These are phyloP conservation scores for Cichorium intybus DNA, from an alignment of 140 eudicot genomes.

Conservation along the genomic window DNA sequence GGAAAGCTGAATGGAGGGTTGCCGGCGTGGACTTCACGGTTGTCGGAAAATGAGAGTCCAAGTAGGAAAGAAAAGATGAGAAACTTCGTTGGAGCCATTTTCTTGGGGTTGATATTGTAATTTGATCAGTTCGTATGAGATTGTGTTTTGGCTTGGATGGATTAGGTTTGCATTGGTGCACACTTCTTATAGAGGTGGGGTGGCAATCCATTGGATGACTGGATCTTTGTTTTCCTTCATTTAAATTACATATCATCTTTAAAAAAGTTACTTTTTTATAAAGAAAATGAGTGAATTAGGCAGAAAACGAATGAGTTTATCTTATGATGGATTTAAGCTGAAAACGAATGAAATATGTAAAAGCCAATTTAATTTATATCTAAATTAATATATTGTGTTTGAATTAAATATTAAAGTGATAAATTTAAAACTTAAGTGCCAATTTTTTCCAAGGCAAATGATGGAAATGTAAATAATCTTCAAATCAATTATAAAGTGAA, in stretches of 20 bases:
- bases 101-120: background rate
- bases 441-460: too few species aligned
- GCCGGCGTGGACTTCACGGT: background rate
- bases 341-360: too few species aligned
- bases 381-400: too few species aligned
- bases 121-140: background rate
- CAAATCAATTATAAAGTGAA: too few species aligned
- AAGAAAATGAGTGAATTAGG: too few species aligned
- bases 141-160: conserved; percentile 2
- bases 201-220: background rate
- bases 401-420: too few species aligned
- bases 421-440: too few species aligned
- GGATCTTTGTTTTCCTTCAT: background rate
- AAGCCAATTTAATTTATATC: too few species aligned
- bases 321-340: too few species aligned
- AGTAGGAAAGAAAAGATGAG: conserved; percentile 9
- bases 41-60: background rate
- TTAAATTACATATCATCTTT: background rate
- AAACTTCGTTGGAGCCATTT: conserved; percentile 7
- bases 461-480: too few species aligned
- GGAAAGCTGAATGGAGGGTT: background rate
- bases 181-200: conserved; percentile 8
- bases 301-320: too few species aligned
- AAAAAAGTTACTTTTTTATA: too few species aligned
- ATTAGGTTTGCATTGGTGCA: background rate